Percentiles rank a stretch among this genome's conserved stretches.
These are phyloP conservation scores for Neurospora africana DNA, from an alignment of 495 filamentous ascomycete species.

Conservation along the genomic window DNA sequence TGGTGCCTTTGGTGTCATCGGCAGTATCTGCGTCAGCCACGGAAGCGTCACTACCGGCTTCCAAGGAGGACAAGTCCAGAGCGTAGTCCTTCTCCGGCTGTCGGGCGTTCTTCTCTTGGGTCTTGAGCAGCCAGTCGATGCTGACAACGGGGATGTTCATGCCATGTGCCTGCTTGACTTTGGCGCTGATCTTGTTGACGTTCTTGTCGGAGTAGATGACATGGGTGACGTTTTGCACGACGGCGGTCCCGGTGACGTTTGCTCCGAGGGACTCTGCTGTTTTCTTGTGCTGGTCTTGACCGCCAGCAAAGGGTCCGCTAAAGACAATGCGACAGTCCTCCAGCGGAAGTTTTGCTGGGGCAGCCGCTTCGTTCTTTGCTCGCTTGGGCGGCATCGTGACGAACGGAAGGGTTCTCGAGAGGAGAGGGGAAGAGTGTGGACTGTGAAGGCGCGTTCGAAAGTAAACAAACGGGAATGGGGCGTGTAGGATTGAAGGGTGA, in stretches of 20 bases:
- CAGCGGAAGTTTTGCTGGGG: constrained; percentile 21
- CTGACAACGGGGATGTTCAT: constrained; percentile 46
- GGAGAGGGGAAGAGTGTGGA: not conserved
- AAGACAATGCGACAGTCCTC: constrained; percentile 43
- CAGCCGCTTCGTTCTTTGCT: constrained; percentile 15
- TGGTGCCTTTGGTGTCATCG: not conserved
- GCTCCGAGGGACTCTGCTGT: constrained; percentile 42
- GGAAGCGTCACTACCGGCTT: not conserved
- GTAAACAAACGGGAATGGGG: not conserved
- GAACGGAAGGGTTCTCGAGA: not conserved
- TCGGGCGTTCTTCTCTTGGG: constrained; percentile 30
- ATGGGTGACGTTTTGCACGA: constrained; percentile 47
- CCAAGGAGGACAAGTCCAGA: not conserved
- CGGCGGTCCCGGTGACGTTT: constrained; percentile 25
- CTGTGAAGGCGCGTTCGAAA: not conserved
- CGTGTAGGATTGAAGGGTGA: not conserved
- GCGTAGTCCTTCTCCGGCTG: constrained; percentile 18
- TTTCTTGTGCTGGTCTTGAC: constrained; percentile 34
- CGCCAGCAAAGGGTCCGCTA: constrained; percentile 47
- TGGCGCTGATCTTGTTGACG: constrained; percentile 35
- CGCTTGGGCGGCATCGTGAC: constrained; percentile 18
- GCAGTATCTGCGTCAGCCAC: constrained; percentile 1
- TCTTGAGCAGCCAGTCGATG: constrained; percentile 52
- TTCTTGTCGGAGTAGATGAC: constrained; percentile 46
- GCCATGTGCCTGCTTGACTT: constrained; percentile 41